Conservation (phyloP, 1,139 yeast species). For the Hemisphaericaspora xylofermentans region DNA sequence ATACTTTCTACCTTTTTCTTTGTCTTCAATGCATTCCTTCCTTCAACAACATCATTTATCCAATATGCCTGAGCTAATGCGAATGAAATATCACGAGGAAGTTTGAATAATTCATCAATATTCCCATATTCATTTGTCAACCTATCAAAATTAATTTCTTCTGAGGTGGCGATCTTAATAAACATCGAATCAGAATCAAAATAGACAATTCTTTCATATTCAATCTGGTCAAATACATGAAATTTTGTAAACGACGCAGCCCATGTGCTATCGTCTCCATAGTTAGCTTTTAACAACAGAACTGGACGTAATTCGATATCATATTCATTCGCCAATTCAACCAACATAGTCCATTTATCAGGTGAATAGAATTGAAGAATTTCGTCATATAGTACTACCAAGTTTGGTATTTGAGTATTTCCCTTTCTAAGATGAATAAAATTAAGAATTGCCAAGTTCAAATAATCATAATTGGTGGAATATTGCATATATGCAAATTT, state of each 20-base stretch:
- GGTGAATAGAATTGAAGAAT: constrained; percentile 17
- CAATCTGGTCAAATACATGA: constrained; percentile 48
- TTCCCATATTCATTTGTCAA: constrained; percentile 16
- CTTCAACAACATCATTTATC: constrained; percentile 23
- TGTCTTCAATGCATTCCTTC: constrained; percentile 15
- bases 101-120: constrained; percentile 33
- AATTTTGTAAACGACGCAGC: constrained; percentile 54
- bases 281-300: constrained; percentile 15
- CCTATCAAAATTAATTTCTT: constrained; percentile 11
- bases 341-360: constrained; percentile 15
- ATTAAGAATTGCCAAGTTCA: constrained; percentile 34
- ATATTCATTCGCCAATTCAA: constrained; percentile 14
- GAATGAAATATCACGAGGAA: constrained; percentile 28
- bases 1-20: constrained; percentile 17
- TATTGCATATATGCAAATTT: constrained; percentile 36
- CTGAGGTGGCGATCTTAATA: constrained; percentile 11
- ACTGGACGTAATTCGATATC: constrained; percentile 25
- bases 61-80: constrained; percentile 43
- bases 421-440: constrained; percentile 24
- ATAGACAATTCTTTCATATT: constrained; percentile 39
- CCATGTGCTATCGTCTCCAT: constrained; percentile 39
- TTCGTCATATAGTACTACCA: constrained; percentile 28
- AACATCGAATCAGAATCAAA: constrained; percentile 48
- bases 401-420: constrained; percentile 22
- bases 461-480: constrained; percentile 34